Percentiles rank a stretch among this genome's conserved stretches.
Conservation (phyloP, 352 stramenopile species). For the Phytophthora pisi region DNA sequence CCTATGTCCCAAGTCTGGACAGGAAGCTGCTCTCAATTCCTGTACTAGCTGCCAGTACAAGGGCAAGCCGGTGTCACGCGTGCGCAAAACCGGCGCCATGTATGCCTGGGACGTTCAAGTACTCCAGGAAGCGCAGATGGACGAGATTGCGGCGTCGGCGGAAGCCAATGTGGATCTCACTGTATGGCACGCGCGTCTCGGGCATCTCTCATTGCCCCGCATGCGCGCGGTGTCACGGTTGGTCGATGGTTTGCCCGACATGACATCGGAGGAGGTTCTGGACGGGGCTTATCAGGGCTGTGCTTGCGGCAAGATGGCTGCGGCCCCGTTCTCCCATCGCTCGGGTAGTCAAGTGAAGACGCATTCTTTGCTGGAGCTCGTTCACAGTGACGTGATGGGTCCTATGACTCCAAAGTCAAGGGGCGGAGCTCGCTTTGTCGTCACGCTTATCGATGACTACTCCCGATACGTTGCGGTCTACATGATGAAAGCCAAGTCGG, state of each 20-base stretch:
- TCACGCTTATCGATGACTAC: conserved; percentile 33
- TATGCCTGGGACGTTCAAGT: conserved; percentile 13
- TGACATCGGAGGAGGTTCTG: not conserved
- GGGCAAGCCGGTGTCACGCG: not conserved
- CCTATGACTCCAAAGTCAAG: conserved; percentile 16
- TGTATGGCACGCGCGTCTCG: conserved; percentile 26
- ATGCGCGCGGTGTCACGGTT: not conserved
- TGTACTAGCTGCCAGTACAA: conserved; percentile 8
- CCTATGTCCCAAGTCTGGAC: conserved; percentile 10
- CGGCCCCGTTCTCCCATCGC: conserved; percentile 3
- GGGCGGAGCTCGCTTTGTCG: conserved; percentile 9
- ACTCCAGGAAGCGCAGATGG: not conserved
- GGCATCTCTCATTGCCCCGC: conserved; percentile 8
- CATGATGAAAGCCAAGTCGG: conserved; percentile 8
- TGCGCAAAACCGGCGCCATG: conserved; percentile 3
- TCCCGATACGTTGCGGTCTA: conserved; percentile 15
- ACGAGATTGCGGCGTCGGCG: conserved; percentile 8
- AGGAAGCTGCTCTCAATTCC: conserved; percentile 24
- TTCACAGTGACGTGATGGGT: conserved; percentile 30
- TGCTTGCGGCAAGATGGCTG: conserved; percentile 23
- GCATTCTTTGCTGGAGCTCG: not conserved
- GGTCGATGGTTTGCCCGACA: conserved; percentile 1
- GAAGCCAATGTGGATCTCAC: not conserved
- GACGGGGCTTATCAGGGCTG: conserved; percentile 20
- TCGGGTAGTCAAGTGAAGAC: conserved; percentile 20